Percentiles rank a stretch among this genome's conserved stretches.
Evolutionary conservation across 1,284 basidiomycete species (phyloP).

Genomic region (Leucoagaricus sp.): DNA sequence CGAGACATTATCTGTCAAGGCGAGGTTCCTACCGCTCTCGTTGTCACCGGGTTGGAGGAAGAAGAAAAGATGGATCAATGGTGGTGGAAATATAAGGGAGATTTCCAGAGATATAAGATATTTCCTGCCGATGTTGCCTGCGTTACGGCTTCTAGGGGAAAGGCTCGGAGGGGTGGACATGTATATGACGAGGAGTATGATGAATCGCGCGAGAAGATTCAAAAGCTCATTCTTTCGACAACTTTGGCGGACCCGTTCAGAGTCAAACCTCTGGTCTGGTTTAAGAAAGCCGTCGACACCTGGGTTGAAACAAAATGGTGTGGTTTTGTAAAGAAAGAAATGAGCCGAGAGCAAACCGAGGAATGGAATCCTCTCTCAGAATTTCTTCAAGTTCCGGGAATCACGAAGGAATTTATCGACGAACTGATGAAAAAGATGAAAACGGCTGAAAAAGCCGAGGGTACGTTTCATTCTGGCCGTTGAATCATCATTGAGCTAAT

Average conservation of each 20-base stretch:
- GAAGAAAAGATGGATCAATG: conserved; percentile 40
- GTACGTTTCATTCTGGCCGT: too few relatives aligned
- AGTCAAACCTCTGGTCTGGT: neutral
- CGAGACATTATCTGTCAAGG: conserved; percentile 37
- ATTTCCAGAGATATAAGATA: conserved; percentile 34
- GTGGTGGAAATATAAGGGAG: conserved; percentile 37
- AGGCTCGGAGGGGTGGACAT: conserved; percentile 7
- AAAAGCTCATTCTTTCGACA: neutral
- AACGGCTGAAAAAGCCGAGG: too few relatives aligned
- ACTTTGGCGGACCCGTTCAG: neutral
- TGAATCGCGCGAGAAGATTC: neutral
- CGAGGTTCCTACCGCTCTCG: conserved; percentile 39
- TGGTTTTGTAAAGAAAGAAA: too few relatives aligned
- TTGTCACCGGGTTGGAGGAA: conserved; percentile 42
- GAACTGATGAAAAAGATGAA: too few relatives aligned
- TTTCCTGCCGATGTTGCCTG: conserved; percentile 37
- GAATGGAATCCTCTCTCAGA: too few relatives aligned
- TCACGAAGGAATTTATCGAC: too few relatives aligned
- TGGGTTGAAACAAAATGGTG: too few relatives aligned
- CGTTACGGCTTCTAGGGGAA: conserved; percentile 36
- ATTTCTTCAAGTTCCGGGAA: too few relatives aligned
- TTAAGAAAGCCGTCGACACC: neutral
- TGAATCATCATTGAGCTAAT: too few relatives aligned
- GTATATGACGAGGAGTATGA: neutral
- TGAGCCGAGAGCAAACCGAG: too few relatives aligned